phyloP scores from a whole-genome alignment of 2,329 filamentous ascomycete genomes.

The Neofusicoccum sp. region DNA sequence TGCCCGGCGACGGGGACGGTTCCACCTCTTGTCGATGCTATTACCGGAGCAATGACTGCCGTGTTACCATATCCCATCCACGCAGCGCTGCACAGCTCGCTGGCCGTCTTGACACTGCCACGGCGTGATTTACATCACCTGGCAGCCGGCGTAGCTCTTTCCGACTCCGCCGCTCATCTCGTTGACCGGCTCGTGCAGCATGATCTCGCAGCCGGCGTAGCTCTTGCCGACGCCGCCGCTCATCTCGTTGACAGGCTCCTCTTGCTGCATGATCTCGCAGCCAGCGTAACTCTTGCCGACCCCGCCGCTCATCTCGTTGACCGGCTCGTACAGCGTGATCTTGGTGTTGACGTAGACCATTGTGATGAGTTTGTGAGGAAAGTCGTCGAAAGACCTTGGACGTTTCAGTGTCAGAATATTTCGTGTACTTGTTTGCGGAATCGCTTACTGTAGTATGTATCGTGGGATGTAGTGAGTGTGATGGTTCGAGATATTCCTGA shows the following conservation, averaged over 20 bases:
- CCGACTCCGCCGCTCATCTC: not conserved
- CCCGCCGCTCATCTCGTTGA: not conserved
- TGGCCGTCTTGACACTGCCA: not conserved
- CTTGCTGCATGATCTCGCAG: not conserved
- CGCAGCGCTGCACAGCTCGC: not conserved
- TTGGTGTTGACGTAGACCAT: not conserved
- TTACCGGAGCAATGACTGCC: not conserved
- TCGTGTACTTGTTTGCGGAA: not conserved
- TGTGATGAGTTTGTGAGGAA: not conserved
- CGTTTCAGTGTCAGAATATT: not conserved
- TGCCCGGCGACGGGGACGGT: not conserved
- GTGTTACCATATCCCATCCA: not conserved
- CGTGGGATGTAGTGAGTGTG: conserved; percentile 9
- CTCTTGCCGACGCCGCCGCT: not conserved
- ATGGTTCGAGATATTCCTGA: not conserved
- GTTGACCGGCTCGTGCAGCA: conserved; percentile 8
- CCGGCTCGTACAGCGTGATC: not conserved
- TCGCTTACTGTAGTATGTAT: not conserved
- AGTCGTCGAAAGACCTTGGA: not conserved
- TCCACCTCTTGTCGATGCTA: not conserved
- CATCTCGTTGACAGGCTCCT: not conserved
- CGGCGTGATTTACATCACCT: not conserved
- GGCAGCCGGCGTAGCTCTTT: not conserved
- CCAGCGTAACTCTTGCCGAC: not conserved
- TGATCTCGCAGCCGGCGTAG: not conserved